These are phyloP conservation scores for Ormosia emarginata DNA, from an alignment of 306 rosid genomes.

Conservation along the genomic window DNA sequence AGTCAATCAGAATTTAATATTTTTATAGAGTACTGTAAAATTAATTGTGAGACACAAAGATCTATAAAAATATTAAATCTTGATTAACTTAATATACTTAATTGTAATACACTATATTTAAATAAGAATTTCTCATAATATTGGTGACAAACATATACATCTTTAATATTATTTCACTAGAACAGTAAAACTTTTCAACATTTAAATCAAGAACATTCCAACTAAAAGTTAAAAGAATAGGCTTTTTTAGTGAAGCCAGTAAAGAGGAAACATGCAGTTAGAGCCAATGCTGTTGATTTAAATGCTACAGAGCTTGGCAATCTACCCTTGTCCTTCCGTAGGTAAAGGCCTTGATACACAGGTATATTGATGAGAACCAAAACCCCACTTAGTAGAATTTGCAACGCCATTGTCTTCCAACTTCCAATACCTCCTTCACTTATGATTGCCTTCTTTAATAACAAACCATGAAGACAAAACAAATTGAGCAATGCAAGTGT, in stretches of 20 bases:
- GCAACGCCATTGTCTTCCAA: constrained; percentile 40
- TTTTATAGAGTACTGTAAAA: too few relatives aligned
- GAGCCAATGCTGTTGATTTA: constrained; percentile 21
- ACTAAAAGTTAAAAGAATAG: neutral
- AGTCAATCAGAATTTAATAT: too few relatives aligned
- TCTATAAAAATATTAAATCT: too few relatives aligned
- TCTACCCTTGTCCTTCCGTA: constrained; percentile 61
- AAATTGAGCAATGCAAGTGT: constrained; percentile 56
- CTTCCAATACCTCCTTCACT: constrained; percentile 14
- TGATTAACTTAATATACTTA: too few relatives aligned
- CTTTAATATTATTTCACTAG: too few relatives aligned
- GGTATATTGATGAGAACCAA: constrained; percentile 57
- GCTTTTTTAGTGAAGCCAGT: neutral
- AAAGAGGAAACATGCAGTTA: constrained; percentile 7
- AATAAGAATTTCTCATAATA: too few relatives aligned
- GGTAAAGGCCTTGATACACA: constrained; percentile 55
- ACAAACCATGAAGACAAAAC: constrained; percentile 45
- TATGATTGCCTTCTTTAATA: constrained; percentile 27
- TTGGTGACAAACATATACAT: too few relatives aligned
- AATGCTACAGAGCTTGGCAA: constrained; percentile 41
- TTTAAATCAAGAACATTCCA: neutral
- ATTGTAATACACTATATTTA: too few relatives aligned
- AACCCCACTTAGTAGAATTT: constrained; percentile 49
- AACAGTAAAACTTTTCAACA: too few relatives aligned
- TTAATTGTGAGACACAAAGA: too few relatives aligned